phyloP scores from a whole-genome alignment of 2,329 filamentous ascomycete genomes.

The Paraconiothyrium brasiliense region DNA sequence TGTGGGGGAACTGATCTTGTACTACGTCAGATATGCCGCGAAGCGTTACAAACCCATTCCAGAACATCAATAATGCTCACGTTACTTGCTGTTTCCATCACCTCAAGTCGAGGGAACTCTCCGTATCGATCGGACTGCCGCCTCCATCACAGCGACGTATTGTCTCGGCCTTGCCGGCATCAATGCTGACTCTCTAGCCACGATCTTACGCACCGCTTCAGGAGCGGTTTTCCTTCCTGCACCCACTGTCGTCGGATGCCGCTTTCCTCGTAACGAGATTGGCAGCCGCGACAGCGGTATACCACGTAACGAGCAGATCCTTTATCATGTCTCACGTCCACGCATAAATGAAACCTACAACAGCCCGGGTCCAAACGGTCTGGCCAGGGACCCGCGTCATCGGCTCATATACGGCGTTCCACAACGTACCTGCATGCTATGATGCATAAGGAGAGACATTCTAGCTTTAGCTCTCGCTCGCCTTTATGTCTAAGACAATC shows the following conservation, averaged over 20 bases:
- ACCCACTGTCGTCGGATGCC: background rate
- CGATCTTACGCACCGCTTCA: background rate
- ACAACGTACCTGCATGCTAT: constrained; percentile 12
- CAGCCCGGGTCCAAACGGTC: background rate
- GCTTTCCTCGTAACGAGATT: background rate
- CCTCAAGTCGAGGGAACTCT: background rate
- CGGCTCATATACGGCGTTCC: constrained; percentile 13
- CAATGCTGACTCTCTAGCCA: background rate
- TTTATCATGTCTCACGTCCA: constrained; percentile 5
- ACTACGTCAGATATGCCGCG: constrained; percentile 1
- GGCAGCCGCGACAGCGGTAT: background rate
- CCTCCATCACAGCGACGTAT: background rate
- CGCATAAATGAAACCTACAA: constrained; percentile 1
- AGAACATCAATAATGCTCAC: constrained; percentile 4
- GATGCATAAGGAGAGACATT: constrained; percentile 20
- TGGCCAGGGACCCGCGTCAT: background rate
- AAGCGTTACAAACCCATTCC: constrained; percentile 4
- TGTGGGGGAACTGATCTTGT: constrained; percentile 5
- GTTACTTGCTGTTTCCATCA: background rate
- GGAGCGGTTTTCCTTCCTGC: constrained; percentile 5
- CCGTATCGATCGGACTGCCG: background rate
- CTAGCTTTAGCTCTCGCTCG: background rate
- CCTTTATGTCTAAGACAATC: constrained; percentile 2
- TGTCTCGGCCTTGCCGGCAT: background rate
- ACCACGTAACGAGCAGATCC: background rate